A percentile compares a stretch with the other conserved stretches of the same genome.
Conservation (phyloP, 306 rosid genomes). For the Cyclanthera cordifolia region DNA sequence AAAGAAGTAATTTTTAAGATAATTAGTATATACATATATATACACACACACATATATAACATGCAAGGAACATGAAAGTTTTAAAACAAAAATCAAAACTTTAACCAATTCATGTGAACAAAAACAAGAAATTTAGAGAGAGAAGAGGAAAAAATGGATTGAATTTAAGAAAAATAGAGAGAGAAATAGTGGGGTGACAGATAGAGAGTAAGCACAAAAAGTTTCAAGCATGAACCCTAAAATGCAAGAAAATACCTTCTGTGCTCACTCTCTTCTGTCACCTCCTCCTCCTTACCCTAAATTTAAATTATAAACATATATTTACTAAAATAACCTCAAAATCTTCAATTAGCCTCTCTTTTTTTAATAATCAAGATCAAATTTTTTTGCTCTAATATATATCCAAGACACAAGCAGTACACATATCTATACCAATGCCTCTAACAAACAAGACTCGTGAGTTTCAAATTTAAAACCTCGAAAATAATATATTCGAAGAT, state of each 20-base stretch:
- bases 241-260: constrained; percentile 71
- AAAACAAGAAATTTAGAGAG: not conserved
- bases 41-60: too few species aligned
- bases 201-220: constrained; percentile 84
- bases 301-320: not conserved
- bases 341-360: not conserved
- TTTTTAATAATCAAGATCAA: too few species aligned
- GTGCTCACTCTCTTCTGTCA: constrained; percentile 99
- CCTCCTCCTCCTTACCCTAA: constrained; percentile 43
- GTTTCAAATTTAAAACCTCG: too few species aligned
- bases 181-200: constrained; percentile 55
- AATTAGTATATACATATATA: too few species aligned
- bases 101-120: not conserved
- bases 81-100: not conserved
- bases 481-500: too few species aligned
- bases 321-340: not conserved
- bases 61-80: too few species aligned
- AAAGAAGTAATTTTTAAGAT: not conserved
- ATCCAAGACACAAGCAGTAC: too few species aligned
- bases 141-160: not conserved
- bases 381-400: too few species aligned
- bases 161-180: not conserved
- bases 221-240: constrained; percentile 53
- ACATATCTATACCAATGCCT: too few species aligned
- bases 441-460: too few species aligned